These are phyloP conservation scores for Kickxella alabastrina DNA, from an alignment of 192 early-diverging fungal genomes.

Conservation along the genomic window DNA sequence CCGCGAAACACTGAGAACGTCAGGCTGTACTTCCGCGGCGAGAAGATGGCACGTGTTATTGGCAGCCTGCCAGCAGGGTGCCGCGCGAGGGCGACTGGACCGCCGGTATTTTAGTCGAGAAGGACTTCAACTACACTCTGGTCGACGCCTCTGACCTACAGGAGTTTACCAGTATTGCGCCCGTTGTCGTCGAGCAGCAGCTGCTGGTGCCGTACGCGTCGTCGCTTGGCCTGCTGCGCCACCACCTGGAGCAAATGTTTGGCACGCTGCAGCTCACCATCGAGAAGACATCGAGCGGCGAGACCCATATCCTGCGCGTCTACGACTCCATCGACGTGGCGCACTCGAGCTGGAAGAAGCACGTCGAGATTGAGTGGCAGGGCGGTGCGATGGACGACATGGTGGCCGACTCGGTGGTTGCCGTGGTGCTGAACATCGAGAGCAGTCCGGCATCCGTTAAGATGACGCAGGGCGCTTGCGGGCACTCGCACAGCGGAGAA, in stretches of 20 bases:
- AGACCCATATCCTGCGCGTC: slow-evolving; percentile 46
- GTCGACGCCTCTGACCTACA: slow-evolving; percentile 76
- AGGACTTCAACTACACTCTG: slow-evolving; percentile 87
- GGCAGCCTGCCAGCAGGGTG: slow-evolving; percentile 71
- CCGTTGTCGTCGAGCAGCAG: slow-evolving; percentile 74
- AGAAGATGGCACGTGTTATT: slow-evolving; percentile 85
- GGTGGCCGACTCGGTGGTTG: slow-evolving; percentile 90
- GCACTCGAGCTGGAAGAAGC: slow-evolving; percentile 51
- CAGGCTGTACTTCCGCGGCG: slow-evolving; percentile 88
- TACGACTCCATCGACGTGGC: slow-evolving; percentile 75
- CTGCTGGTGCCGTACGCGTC: slow-evolving; percentile 73
- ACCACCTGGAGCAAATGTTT: slow-evolving; percentile 95
- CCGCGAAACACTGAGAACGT: slow-evolving; percentile 88
- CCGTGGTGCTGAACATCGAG: slow-evolving; percentile 80
- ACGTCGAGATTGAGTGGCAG: slow-evolving; percentile 83
- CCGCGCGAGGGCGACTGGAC: slow-evolving; percentile 66
- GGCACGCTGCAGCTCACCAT: slow-evolving; percentile 54
- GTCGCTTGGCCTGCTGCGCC: slow-evolving; percentile 72
- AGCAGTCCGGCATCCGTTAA: slow-evolving; percentile 88
- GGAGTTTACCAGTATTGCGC: slow-evolving; percentile 76
- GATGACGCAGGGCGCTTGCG: slow-evolving; percentile 35
- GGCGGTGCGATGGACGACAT: slow-evolving; percentile 91
- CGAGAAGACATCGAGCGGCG: slow-evolving; percentile 17
- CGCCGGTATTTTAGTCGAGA: slow-evolving; percentile 78
- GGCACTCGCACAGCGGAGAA: slow-evolving; percentile 16